phyloP scores from a whole-genome alignment of 73 alveolate genomes.

The Tetrahymena malaccensis region DNA sequence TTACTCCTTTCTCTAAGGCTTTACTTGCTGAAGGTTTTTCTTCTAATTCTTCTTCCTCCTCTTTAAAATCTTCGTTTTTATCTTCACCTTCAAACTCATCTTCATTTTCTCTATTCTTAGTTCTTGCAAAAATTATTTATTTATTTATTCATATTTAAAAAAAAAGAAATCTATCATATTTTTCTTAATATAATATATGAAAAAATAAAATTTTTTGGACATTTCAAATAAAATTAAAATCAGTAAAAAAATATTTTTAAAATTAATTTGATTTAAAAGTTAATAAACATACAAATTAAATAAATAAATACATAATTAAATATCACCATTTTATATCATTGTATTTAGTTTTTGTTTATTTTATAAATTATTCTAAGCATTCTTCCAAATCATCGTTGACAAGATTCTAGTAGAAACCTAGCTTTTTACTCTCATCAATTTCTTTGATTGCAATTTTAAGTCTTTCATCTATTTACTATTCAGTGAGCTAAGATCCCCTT shows the following conservation, averaged over 20 bases:
- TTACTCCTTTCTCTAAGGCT: background rate
- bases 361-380: background rate
- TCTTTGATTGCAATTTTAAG: background rate
- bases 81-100: background rate
- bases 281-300: background rate
- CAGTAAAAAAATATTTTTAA: background rate
- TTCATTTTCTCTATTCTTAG: background rate
- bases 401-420: background rate
- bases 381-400: background rate
- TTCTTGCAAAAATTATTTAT: background rate
- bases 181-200: too few relatives aligned
- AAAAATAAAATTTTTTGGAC: too few relatives aligned
- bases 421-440: background rate
- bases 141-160: too few relatives aligned
- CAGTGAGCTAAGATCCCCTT: constrained; percentile 39
- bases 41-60: background rate
- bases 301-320: background rate
- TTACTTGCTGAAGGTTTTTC: background rate
- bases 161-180: too few relatives aligned
- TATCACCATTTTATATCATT: background rate
- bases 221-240: too few relatives aligned
- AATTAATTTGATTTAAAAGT: background rate
- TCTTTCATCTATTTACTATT: background rate
- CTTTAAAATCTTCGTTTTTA: background rate
- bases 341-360: background rate